Evolutionary conservation across 1,284 basidiomycete species (phyloP).

Genomic region (Papiliotrema laurentii): DNA sequence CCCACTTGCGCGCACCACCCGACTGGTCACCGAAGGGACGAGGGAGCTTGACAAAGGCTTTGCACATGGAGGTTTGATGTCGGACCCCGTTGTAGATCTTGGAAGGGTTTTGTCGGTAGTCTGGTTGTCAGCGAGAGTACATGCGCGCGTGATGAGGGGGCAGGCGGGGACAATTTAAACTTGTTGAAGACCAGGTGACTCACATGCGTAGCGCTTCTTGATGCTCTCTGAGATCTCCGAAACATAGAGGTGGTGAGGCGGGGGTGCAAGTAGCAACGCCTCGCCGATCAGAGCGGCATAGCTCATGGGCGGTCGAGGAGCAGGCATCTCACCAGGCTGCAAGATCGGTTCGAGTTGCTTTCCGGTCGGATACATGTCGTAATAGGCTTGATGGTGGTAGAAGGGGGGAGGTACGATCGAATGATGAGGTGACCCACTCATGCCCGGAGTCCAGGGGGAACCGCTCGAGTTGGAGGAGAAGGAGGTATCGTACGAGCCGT

Average conservation of each 20-base stretch:
- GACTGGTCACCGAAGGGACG: slow-evolving; percentile 47
- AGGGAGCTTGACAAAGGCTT: slow-evolving; percentile 46
- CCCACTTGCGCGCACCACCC: slow-evolving; percentile 47
- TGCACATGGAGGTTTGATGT: slow-evolving; percentile 48
- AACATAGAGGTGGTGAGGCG: slow-evolving; percentile 45
- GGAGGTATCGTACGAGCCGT: slow-evolving; percentile 7
- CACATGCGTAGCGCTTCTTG: slow-evolving; percentile 42
- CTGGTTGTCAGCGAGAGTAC: slow-evolving; percentile 13
- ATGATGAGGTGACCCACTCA: background rate
- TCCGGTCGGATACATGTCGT: slow-evolving; percentile 1
- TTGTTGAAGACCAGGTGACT: slow-evolving; percentile 15
- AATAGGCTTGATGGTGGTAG: slow-evolving; percentile 1
- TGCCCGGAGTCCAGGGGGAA: slow-evolving; percentile 3
- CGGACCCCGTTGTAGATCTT: slow-evolving; percentile 50
- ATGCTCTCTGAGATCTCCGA: slow-evolving; percentile 46
- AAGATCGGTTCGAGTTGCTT: slow-evolving; percentile 41
- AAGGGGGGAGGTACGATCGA: background rate
- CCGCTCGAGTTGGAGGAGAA: slow-evolving; percentile 3
- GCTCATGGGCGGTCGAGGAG: slow-evolving; percentile 38
- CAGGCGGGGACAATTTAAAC: background rate
- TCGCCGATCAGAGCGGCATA: slow-evolving; percentile 47
- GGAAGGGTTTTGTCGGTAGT: slow-evolving; percentile 46
- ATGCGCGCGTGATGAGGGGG: background rate
- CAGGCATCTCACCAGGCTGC: slow-evolving; percentile 35
- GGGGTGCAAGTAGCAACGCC: slow-evolving; percentile 34